Evolutionary conservation across 306 rosid genomes (phyloP).

Genomic region (Sindora glabra): DNA sequence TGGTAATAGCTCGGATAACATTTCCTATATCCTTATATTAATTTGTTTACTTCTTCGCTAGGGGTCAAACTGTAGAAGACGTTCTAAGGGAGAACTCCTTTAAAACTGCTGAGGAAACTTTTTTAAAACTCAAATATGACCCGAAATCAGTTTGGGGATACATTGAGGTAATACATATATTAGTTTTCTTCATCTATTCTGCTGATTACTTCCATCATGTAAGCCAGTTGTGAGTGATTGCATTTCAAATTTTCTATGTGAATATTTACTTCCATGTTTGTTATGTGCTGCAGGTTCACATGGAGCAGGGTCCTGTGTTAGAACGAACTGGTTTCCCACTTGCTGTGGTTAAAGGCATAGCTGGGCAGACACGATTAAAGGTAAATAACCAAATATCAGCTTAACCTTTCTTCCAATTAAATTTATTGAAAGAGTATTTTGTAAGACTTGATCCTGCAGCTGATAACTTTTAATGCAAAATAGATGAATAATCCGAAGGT

Average conservation of each 20-base stretch:
- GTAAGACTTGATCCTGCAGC: not conserved
- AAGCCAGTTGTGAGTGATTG: not conserved
- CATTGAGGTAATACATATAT: slow-evolving; percentile 52
- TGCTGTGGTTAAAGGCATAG: slow-evolving; percentile 91
- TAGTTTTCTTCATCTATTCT: not conserved
- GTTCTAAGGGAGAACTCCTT: slow-evolving; percentile 56
- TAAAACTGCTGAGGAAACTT: slow-evolving; percentile 49
- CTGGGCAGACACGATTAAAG: slow-evolving; percentile 88
- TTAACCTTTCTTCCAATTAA: not conserved
- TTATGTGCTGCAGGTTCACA: slow-evolving; percentile 60
- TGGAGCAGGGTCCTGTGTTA: slow-evolving; percentile 92
- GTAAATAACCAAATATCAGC: slow-evolving; percentile 21
- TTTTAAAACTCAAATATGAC: slow-evolving; percentile 75
- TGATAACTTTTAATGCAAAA: not conserved
- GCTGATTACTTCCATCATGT: not conserved
- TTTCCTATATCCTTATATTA: slow-evolving; percentile 2
- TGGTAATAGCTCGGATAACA: not conserved
- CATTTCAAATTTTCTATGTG: not conserved
- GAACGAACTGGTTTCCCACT: slow-evolving; percentile 79
- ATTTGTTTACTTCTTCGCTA: slow-evolving; percentile 25
- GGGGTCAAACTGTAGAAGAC: slow-evolving; percentile 54
- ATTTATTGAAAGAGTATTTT: not conserved
- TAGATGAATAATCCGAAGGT: not conserved
- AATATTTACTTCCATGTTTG: not conserved
- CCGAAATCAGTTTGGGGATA: slow-evolving; percentile 82